These are phyloP conservation scores for Lentinula boryana DNA, from an alignment of 768 basidiomycete species.

Conservation along the genomic window DNA sequence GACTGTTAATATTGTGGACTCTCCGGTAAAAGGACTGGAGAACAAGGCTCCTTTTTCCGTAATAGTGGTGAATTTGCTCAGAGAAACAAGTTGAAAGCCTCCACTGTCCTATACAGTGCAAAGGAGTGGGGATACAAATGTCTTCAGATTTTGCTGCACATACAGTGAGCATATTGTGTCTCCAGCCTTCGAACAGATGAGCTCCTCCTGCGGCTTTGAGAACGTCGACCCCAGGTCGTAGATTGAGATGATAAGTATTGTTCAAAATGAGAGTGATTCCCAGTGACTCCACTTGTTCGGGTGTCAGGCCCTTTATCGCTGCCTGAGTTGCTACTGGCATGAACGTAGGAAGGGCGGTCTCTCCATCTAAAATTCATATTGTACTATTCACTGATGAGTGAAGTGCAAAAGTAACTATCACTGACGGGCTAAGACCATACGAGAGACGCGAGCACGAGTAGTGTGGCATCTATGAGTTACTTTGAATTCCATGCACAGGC, in stretches of 20 bases:
- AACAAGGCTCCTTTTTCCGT: constrained; percentile 89
- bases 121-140: constrained; percentile 2
- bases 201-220: constrained; percentile 75
- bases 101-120: constrained; percentile 63
- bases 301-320: constrained; percentile 85
- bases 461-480: constrained; percentile 76
- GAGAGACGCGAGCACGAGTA: constrained; percentile 78
- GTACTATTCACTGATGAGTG: constrained; percentile 2
- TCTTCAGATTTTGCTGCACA: constrained; percentile 15
- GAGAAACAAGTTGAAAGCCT: constrained; percentile 83
- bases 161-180: constrained; percentile 78
- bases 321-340: constrained; percentile 95
- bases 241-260: constrained; percentile 85
- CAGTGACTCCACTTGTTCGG: constrained; percentile 76
- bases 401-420: constrained; percentile 9
- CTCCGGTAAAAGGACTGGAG: constrained; percentile 78
- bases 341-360: constrained; percentile 82
- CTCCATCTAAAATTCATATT: constrained; percentile 48
- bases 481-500: constrained; percentile 66
- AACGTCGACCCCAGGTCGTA: constrained; percentile 76
- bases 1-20: constrained; percentile 85
- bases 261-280: constrained; percentile 83
- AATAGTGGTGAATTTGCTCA: constrained; percentile 79
- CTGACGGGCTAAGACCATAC: constrained; percentile 79
- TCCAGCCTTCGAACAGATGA: constrained; percentile 90